phyloP scores from a whole-genome alignment of 441 rosid genomes.

The Manihot esculenta region DNA sequence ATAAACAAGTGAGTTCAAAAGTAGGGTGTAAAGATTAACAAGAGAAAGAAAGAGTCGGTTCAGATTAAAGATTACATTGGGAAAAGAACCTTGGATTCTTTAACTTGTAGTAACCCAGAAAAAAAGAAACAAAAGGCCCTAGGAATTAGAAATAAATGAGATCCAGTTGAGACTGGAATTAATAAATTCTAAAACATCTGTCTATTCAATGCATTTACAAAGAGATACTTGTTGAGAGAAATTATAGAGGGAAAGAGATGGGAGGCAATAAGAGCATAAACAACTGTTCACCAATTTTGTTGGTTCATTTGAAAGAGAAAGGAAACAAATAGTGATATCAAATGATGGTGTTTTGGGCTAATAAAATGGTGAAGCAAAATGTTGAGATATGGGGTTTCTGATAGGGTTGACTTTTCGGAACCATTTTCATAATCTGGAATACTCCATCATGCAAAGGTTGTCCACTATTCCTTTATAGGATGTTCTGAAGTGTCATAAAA shows the following conservation, averaged over 20 bases:
- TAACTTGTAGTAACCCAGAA: background rate
- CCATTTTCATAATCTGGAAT: too few relatives aligned
- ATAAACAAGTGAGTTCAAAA: too few relatives aligned
- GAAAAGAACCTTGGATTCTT: background rate
- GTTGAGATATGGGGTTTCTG: too few relatives aligned
- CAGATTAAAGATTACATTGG: background rate
- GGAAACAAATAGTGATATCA: constrained; percentile 9
- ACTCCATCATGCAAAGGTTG: too few relatives aligned
- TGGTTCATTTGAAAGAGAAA: constrained; percentile 5
- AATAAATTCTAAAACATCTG: background rate
- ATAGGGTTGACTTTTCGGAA: too few relatives aligned
- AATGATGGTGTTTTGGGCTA: background rate
- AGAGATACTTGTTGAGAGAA: background rate
- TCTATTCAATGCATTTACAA: background rate
- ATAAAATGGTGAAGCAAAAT: background rate
- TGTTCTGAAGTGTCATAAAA: too few relatives aligned
- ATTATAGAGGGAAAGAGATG: too few relatives aligned
- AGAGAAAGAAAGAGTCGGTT: background rate
- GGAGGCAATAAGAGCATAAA: background rate
- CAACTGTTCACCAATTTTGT: background rate
- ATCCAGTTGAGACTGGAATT: background rate
- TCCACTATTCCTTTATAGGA: too few relatives aligned
- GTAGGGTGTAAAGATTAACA: too few relatives aligned
- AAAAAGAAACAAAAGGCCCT: background rate
- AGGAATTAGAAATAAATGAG: background rate